Evolutionary conservation across 2,329 filamentous ascomycete genomes (phyloP).

Genomic region (Conoideocrella luteorostrata): DNA sequence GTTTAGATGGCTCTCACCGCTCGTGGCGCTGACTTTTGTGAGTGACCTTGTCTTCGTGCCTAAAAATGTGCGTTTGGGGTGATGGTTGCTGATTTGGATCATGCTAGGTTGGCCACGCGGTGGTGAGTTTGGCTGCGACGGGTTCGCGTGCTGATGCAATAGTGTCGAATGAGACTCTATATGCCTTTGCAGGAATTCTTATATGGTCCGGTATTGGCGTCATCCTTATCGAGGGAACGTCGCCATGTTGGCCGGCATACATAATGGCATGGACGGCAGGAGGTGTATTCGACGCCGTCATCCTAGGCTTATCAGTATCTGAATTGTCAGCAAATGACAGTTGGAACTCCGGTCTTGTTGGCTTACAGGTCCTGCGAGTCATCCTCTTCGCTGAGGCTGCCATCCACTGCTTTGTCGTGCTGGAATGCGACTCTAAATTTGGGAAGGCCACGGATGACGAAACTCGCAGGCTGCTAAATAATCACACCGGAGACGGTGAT

Average conservation of each 20-base stretch:
- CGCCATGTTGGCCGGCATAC: conserved; percentile 11
- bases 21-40: conserved; percentile 7
- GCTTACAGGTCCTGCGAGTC: neutral
- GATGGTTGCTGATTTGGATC: neutral
- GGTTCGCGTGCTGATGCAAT: neutral
- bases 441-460: conserved; percentile 3
- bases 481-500: neutral
- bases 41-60: neutral
- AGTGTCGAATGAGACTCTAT: conserved; percentile 4
- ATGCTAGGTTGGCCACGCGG: conserved; percentile 5
- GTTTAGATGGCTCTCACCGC: neutral
- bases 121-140: neutral
- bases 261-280: conserved; percentile 7
- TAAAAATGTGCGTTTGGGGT: too few species aligned
- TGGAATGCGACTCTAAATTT: neutral
- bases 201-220: conserved; percentile 9
- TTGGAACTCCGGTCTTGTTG: conserved; percentile 2
- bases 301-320: neutral
- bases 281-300: conserved; percentile 4
- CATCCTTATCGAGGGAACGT: conserved; percentile 7
- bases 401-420: neutral
- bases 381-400: conserved; percentile 1
- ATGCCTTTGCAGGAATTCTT: conserved; percentile 7
- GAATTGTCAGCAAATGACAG: neutral
- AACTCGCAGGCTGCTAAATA: conserved; percentile 4